A percentile compares a stretch with the other conserved stretches of the same genome.
Conservation (phyloP, 805 yeast genomes). For the Suhomyces kilbournensis region DNA sequence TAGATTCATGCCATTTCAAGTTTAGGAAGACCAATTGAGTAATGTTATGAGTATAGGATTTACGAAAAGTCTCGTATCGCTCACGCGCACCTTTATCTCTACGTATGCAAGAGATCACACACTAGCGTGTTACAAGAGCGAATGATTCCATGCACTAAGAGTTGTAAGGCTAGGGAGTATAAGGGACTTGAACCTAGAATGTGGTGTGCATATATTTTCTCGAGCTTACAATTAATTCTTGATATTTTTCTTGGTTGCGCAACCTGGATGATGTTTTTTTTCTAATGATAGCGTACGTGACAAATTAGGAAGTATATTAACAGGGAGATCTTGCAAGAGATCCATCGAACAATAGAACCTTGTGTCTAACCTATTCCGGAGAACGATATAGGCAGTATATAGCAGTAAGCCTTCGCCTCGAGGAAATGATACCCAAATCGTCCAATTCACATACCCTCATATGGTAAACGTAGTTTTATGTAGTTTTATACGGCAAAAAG, state of each 20-base stretch:
- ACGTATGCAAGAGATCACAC: background rate
- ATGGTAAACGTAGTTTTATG: background rate
- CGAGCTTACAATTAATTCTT: background rate
- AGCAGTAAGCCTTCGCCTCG: background rate
- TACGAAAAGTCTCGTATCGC: background rate
- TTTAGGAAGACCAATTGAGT: background rate
- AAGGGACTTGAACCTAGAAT: background rate
- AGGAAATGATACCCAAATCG: background rate
- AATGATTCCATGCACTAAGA: background rate
- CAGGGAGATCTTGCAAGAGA: background rate
- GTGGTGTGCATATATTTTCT: background rate
- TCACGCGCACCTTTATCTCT: background rate
- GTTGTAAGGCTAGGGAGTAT: background rate
- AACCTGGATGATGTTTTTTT: background rate
- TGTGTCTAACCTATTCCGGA: background rate
- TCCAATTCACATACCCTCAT: background rate
- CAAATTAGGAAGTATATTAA: background rate
- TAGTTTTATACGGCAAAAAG: background rate
- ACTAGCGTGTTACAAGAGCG: background rate
- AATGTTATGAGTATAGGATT: background rate
- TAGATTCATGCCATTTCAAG: background rate
- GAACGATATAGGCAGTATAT: background rate
- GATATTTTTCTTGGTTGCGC: background rate
- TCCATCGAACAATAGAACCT: background rate
- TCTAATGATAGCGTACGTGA: background rate